Evolutionary conservation across 768 basidiomycete species (phyloP).

Genomic region (Aureoboletus auriporus): DNA sequence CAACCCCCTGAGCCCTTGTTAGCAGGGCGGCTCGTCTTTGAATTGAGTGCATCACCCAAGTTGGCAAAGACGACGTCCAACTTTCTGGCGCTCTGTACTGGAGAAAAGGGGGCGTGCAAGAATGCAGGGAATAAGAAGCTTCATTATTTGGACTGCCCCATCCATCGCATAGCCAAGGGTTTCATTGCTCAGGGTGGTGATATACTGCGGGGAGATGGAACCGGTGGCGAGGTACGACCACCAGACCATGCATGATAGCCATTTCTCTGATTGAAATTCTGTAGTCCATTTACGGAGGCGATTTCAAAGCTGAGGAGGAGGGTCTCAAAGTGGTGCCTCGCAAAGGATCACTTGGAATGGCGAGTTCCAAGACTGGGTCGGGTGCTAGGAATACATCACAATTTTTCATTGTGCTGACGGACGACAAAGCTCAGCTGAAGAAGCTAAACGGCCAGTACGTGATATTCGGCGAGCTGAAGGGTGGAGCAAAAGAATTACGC

Average conservation of each 20-base stretch:
- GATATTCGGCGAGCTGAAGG: slow-evolving; percentile 38
- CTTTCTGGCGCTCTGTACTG: slow-evolving; percentile 45
- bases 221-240: slow-evolving; percentile 47
- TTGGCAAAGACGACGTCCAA: slow-evolving; percentile 46
- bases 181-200: slow-evolving; percentile 56
- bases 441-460: slow-evolving; percentile 51
- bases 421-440: slow-evolving; percentile 36
- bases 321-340: slow-evolving; percentile 40
- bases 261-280: slow-evolving; percentile 6
- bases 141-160: slow-evolving; percentile 39
- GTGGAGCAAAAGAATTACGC: slow-evolving; percentile 29
- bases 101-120: slow-evolving; percentile 43
- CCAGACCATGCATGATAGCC: neutral
- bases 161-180: slow-evolving; percentile 45
- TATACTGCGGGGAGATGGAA: slow-evolving; percentile 48
- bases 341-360: slow-evolving; percentile 49
- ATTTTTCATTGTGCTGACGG: slow-evolving; percentile 47
- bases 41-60: slow-evolving; percentile 34
- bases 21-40: slow-evolving; percentile 40
- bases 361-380: slow-evolving; percentile 41
- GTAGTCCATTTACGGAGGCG: slow-evolving; percentile 44
- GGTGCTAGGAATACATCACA: slow-evolving; percentile 44
- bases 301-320: slow-evolving; percentile 50
- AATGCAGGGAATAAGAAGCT: slow-evolving; percentile 43
- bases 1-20: slow-evolving; percentile 35